Base-by-base conservation (phyloP, 768 basidiomycete genomes). In the Megacollybia marginata region DNA sequence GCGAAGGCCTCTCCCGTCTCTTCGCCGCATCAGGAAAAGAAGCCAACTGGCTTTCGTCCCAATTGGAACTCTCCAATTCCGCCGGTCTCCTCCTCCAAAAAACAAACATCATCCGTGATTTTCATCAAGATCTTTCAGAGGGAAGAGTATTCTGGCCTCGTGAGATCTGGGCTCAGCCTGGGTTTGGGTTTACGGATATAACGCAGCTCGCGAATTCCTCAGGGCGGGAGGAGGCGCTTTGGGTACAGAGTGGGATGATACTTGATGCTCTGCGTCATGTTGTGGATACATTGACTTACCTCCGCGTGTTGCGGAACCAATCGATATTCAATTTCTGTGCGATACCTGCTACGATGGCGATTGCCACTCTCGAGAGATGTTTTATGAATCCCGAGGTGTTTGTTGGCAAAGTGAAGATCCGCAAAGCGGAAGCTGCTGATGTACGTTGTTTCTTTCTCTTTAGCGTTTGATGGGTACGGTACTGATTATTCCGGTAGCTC, bases 71-170 rank as follows among this genome's bases (percentile, higher is more conserved):
- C 2, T 83, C 87, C 59, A 95, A 96, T 69, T 87, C 87, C 9
- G 91, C 96, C 85, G 95, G 95, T n/a, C 76, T 92, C 31, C 71
- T 97, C 42, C 79, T 99, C 10, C 95, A 99, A 66, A 99, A 99
- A 69, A 96, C 93, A 23, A 99, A 99, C 65, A 96, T 99, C 65
- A 90, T 92, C 48, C 89, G 95, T 52, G 95, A 99, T 66, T 90
- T 81, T 70, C 81, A 87, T 42, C 95, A 99, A 65, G 95, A 99
- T 64, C 75, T 82, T 12, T 85, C 94, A 40, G 76, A 94, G 20
- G 71, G 74, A 8, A 80, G 95, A 40, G 87, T 78, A 61, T 98
- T 97, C 75, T 99, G 96, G 94, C 95, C 95, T 0, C 77, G 75
- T 44, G 92, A 92, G 63, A 91, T 99, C 42, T 98, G 92, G 92